Conservation (phyloP, 139 green algal species). For the Edaphochlamys debaryana region DNA sequence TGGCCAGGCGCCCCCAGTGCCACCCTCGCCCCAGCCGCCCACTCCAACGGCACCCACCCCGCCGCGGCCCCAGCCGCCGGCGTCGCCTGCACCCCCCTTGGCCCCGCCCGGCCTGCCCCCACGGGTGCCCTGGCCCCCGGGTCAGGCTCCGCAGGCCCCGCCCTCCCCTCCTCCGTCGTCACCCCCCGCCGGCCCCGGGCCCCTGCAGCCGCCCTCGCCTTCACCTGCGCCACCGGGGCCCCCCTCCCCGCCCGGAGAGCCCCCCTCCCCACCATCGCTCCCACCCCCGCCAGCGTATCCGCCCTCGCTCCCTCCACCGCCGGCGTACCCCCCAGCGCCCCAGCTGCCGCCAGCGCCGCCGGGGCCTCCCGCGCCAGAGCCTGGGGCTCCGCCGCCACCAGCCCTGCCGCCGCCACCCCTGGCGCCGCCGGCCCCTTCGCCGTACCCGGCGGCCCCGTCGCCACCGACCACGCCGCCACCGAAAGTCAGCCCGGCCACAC, state of each 20-base stretch:
- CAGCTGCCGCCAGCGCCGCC: no score
- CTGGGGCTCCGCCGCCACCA: not conserved
- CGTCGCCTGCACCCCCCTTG: no score
- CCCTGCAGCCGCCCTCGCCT: no score
- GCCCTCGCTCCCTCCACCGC: not conserved
- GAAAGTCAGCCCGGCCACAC: not conserved
- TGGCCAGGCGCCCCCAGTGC: no score
- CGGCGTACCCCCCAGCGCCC: not conserved
- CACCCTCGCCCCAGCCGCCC: not conserved
- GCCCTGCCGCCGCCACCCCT: not conserved
- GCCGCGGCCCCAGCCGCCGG: not conserved
- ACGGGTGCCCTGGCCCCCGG: no score
- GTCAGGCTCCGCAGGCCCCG: no score
- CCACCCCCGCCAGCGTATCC: not conserved
- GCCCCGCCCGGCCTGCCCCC: no score
- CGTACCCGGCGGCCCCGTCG: not conserved
- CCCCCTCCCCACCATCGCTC: not conserved
- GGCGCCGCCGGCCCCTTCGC: not conserved
- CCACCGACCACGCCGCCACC: not conserved
- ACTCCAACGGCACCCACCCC: not conserved
- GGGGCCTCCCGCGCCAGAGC: not conserved
- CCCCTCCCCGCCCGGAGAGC: no score
- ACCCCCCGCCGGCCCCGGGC: no score
- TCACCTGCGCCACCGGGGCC: no score
- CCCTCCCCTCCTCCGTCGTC: no score